phyloP scores from a whole-genome alignment of 2,329 filamentous ascomycete genomes.

The Neofusicoccum umdonicola region DNA sequence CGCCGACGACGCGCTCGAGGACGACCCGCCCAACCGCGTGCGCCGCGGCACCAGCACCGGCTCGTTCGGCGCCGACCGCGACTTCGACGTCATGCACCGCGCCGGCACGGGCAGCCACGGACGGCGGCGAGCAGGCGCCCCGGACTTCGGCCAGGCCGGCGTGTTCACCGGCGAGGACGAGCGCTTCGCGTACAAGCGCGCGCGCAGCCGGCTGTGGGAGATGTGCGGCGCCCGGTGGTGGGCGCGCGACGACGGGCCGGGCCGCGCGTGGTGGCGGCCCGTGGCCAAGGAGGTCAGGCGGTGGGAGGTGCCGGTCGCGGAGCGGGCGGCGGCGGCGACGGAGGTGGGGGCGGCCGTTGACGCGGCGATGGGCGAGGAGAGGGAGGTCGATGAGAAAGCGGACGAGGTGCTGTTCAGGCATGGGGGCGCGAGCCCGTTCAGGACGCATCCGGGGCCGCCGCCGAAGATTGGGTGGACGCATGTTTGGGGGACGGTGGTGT shows the following conservation, averaged over 20 bases:
- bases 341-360: slow-evolving; percentile 14
- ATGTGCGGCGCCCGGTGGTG: slow-evolving; percentile 75
- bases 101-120: neutral
- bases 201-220: slow-evolving; percentile 76
- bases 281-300: slow-evolving; percentile 61
- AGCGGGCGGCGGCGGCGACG: neutral
- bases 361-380: slow-evolving; percentile 19
- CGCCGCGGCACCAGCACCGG: slow-evolving; percentile 23
- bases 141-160: slow-evolving; percentile 65
- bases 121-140: slow-evolving; percentile 22
- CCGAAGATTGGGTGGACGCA: slow-evolving; percentile 54
- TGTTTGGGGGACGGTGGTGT: slow-evolving; percentile 53
- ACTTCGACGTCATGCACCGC: neutral
- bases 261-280: slow-evolving; percentile 63
- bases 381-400: slow-evolving; percentile 27
- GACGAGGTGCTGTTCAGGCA: slow-evolving; percentile 41
- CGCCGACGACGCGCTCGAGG: slow-evolving; percentile 47
- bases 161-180: slow-evolving; percentile 80
- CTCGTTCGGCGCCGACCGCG: slow-evolving; percentile 30
- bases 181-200: slow-evolving; percentile 76
- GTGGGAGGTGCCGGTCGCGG: slow-evolving; percentile 56
- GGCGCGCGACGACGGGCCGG: slow-evolving; percentile 50
- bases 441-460: slow-evolving; percentile 44
- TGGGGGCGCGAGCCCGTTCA: slow-evolving; percentile 46
- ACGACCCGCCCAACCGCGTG: slow-evolving; percentile 47